Evolutionary conservation across 23 red algal species (phyloP), one percentile per base, ranked within the genome.

Genomic region (Gracilariopsis chorda): DNA sequence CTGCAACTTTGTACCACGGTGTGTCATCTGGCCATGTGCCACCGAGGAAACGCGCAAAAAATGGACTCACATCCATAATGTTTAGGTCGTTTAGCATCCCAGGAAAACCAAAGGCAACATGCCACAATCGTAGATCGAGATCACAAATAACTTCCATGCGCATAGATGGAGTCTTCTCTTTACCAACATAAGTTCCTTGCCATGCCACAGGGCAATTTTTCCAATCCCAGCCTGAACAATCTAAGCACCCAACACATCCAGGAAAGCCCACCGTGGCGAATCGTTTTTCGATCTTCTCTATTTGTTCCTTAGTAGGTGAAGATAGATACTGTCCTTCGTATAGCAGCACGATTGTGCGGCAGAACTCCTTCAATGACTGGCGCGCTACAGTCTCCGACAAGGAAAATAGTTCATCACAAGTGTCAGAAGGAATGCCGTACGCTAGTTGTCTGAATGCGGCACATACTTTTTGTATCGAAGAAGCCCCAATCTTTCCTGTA

Each of bases 81-180:
- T 84, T 84, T 8, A 84, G 53, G 24, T 84, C 80, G 57, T 84
- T 69, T 16, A 84, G 35, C 23, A 61, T 65, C 6, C 80, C 51
- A 25, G 80, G 80, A 19, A 69, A 67, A 11, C 80, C 52, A 49
- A 84, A 84, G 4, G 28, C 23, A 58, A 80, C 28, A 21, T 80
- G 75, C 75, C 75, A 80, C 25, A 49, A 6, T 7, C 0, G 28
- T 16, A 84, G 28, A 56, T 88, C 65, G 32, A 88, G 30, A 49
- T 88, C 84, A 63, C 84, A 88, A 43, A 88, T 88, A 20, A 53
- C 65, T 88, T 88, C 84, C 69, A 88, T 77, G 1, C 70, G 10
- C 0, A 57, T 19, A n/a, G 3, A 10, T 60, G 5, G 65, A 30
- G 29, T 55, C 44, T 59, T 60, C 30, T 88, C 84, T 74, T 74